Base-by-base conservation (phyloP, 257 asterid species). In the Scutellaria galericulata region DNA sequence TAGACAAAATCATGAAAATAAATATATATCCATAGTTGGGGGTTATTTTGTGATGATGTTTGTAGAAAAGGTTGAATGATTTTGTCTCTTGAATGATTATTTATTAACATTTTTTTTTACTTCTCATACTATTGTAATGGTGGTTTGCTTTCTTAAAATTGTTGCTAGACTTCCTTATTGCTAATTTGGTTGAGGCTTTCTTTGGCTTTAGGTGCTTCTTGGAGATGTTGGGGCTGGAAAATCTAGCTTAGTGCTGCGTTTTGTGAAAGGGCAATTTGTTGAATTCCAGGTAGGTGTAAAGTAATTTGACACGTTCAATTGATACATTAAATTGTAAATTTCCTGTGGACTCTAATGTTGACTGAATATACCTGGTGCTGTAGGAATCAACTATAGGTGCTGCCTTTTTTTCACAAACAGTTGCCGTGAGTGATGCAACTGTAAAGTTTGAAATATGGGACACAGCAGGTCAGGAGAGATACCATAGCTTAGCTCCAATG, bases 221-320 rank as follows among this genome's bases (percentile, higher is more conserved):
- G 96, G 96, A 68, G 96, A 90, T 78, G 96, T 90, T 70, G 96
- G 95, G 77, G 89, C 96, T 73, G 96, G 96, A 73, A 90, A 90
- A 61, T 90, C 96, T 68, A 90, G 96, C 79, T 64, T 90, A 61
- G 96, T 90, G 10, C 70, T 90, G 77, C 96, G 96, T 31, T 90
- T 90, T 66, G 96, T 90, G 64, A 90, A 88, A 77, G 96, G 96
- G 44, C 96, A 90, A 65, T 90, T 88, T 77, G 78, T 90, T 65
- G 96, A 90, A 76, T 90, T 90, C 77, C 96, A 90, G 95, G 96
- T 90, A 59, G 64, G 84, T 75, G 37, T 20, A 57, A 42, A 63
- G 39, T 37, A 2, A 35, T 22, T 0, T 54, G 46, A 37, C 1
- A 40, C 15, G 35, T 75, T 75, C 14, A 63, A 40, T 31, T 55